phyloP scores from a whole-genome alignment of 371 early-diverging fungal genomes.

The Rhizomucor pusillus region DNA sequence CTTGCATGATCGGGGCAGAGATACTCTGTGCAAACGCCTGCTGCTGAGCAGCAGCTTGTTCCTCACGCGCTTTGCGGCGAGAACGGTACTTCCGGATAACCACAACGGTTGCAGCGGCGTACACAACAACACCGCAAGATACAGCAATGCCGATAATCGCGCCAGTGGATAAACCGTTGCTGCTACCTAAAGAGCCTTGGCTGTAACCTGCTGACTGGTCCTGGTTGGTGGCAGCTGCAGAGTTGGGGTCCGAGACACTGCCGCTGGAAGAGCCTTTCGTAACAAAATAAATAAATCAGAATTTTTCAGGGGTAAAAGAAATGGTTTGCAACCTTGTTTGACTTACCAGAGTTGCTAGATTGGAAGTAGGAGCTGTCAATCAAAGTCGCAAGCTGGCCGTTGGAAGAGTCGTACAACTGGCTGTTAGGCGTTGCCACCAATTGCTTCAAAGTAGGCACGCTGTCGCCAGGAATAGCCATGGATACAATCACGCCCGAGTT shows the following conservation, averaged over 20 bases:
- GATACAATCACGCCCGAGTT: constrained; percentile 36
- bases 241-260: constrained; percentile 4
- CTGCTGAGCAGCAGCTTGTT: constrained; percentile 32
- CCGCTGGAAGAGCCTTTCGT: no score
- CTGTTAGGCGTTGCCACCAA: constrained; percentile 24
- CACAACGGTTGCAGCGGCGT: constrained; percentile 40
- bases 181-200: background rate
- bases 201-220: background rate
- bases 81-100: constrained; percentile 32
- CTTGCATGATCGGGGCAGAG: constrained; percentile 25
- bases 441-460: constrained; percentile 18
- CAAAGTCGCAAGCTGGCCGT: constrained; percentile 38
- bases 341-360: background rate
- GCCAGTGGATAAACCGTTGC: constrained; percentile 25
- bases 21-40: constrained; percentile 30
- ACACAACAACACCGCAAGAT: constrained; percentile 36
- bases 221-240: background rate
- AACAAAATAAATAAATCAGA: no score
- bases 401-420: constrained; percentile 27
- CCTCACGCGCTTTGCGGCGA: constrained; percentile 22
- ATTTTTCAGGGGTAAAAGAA: background rate
- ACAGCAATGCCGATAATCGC: constrained; percentile 46
- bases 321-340: background rate
- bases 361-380: constrained; percentile 32
- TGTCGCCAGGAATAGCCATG: constrained; percentile 30